Conservation (phyloP, 208 protist genomes). For the Entamoeba nuttalli region DNA sequence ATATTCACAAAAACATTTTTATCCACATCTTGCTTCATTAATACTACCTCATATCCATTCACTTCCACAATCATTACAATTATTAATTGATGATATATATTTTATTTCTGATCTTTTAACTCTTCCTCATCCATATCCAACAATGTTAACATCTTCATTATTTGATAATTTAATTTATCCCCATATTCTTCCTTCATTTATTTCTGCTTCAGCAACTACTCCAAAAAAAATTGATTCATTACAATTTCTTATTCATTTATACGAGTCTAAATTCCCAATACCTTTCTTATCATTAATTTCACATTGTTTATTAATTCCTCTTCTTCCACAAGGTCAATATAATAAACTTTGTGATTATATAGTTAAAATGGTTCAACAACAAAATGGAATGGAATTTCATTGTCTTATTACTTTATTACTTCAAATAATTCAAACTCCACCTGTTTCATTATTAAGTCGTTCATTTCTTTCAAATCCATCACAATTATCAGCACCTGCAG, state of each 20-base stretch:
- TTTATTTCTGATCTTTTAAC: background rate
- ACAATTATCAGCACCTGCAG: background rate
- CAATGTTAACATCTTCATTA: background rate
- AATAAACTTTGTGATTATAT: background rate
- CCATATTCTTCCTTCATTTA: background rate
- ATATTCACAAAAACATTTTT: background rate
- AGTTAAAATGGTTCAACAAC: background rate
- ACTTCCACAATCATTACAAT: background rate
- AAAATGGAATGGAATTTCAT: background rate
- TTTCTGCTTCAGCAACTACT: background rate
- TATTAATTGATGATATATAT: background rate
- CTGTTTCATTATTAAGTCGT: background rate
- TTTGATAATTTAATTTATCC: background rate
- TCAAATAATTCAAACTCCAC: background rate
- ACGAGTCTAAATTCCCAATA: background rate
- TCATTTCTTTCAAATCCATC: background rate
- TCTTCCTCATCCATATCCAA: background rate
- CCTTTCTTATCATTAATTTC: background rate
- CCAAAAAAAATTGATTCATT: background rate
- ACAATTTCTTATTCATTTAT: background rate
- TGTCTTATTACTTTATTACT: background rate
- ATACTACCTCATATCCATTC: background rate
- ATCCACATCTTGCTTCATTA: background rate
- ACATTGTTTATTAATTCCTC: background rate
- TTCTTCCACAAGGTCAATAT: background rate